Evolutionary conservation across 148 eudicot species (phyloP).

Genomic region (Rhododendron henanense): DNA sequence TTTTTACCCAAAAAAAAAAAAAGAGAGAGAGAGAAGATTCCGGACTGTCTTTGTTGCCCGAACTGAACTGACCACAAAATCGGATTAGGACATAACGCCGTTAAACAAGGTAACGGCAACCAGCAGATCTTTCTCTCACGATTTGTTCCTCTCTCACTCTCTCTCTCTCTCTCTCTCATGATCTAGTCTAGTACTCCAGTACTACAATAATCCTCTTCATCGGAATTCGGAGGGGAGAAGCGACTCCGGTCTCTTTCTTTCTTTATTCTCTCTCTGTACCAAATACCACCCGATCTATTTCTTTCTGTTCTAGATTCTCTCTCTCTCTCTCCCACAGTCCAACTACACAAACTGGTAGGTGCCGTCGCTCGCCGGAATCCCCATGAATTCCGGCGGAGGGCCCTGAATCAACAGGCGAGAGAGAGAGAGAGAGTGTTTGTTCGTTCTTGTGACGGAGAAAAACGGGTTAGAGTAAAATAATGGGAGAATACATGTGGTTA

Average conservation of each 20-base stretch:
- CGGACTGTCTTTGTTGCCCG: not conserved
- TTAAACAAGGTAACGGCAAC: not conserved
- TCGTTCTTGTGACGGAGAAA: not conserved
- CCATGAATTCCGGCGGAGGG: constrained; percentile 23
- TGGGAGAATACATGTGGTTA: constrained; percentile 34
- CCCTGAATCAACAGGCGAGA: not conserved
- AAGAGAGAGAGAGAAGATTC: not conserved
- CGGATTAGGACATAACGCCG: constrained; percentile 1
- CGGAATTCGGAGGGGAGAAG: constrained; percentile 3
- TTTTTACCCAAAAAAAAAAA: too few species aligned
- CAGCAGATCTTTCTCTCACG: constrained; percentile 1
- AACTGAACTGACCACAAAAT: not conserved
- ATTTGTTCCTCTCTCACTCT: not conserved
- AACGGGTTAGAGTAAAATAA: constrained; percentile 1
- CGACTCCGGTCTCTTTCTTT: constrained; percentile 4
- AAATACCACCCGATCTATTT: not conserved
- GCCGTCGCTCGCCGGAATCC: constrained; percentile 14
- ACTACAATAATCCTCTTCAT: not conserved
- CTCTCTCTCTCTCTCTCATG: not conserved
- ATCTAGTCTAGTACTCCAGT: not conserved
- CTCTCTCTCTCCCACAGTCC: not conserved
- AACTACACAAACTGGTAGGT: too few species aligned
- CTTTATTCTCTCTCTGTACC: not conserved
- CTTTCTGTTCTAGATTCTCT: not conserved
- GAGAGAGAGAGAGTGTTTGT: not conserved